Base-by-base conservation (phyloP, 2,329 filamentous ascomycete species). In the Fusarium zealandicum region DNA sequence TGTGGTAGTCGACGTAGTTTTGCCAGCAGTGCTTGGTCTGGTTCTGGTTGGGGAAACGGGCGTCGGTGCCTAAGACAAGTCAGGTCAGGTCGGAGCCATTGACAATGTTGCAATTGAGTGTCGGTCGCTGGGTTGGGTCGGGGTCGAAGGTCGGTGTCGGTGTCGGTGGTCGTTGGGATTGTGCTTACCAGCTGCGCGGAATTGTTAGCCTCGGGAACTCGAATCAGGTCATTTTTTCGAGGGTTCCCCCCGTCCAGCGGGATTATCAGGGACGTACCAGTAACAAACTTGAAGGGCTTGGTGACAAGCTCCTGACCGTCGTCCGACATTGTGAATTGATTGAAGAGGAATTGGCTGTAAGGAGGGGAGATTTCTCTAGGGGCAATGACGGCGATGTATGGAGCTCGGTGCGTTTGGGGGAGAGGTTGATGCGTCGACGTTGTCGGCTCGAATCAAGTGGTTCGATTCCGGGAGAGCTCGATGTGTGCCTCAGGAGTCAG, bases 241-340 rank as follows among this genome's bases (percentile, higher is more conserved):
- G 31, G 41, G 51, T 43, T 53, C 43, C 57, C 43, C 57, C 66
- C 70, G 70, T 39, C 43, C 59, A 69, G 71, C 72, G 72, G 72
- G 70, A 72, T 72, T 72, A 73, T 72, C 64, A 54, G 54, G 49
- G 25, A 77, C 91, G 78, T 86, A 96, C 93, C 93, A 82, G 93
- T 98, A 75, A 98, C 95, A 82, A 98, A 98, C 90, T 99, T 99
- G 90, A 99, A 99, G 80, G 96, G 96, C 88, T 97, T 99, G 81
- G 93, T 97, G 69, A 84, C 83, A 78, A 84, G 83, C 78, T 96
- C 90, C 71, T 78, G 72, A 74, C 64, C 62, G 75, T 90, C 90
- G 72, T 96, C 91, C 77, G 92, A 89, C 93, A 99, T 99, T 71
- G 80, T 93, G 85, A 67, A 64, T 65, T 71, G 66, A 71, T 71